These are phyloP conservation scores for Coemansia sp. DNA, from an alignment of 192 early-diverging fungal species.

Conservation along the genomic window DNA sequence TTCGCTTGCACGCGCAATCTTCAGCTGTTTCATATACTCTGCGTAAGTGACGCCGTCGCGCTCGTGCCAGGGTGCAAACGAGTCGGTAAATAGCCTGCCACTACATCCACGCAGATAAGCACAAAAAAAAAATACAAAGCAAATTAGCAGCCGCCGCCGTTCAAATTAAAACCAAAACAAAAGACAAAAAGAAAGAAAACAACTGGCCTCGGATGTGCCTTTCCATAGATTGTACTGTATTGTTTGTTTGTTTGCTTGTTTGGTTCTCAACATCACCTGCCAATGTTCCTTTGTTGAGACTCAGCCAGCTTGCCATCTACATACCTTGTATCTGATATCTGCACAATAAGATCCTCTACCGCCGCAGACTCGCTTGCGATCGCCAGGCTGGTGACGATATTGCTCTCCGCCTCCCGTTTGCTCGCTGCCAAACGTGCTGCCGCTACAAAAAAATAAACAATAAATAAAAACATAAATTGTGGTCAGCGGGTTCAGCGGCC, in stretches of 20 bases:
- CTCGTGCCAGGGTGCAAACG: constrained; percentile 46
- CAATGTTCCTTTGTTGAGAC: not conserved
- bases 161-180: not conserved
- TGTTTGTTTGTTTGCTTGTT: too few species aligned
- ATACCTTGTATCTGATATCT: constrained; percentile 15
- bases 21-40: constrained; percentile 43
- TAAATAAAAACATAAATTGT: not conserved
- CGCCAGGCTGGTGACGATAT: not conserved
- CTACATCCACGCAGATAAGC: constrained; percentile 16
- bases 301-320: not conserved
- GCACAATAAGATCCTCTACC: constrained; percentile 1
- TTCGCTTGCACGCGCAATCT: constrained; percentile 42
- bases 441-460: constrained; percentile 7
- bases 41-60: constrained; percentile 38
- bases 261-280: not conserved
- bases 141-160: not conserved
- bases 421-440: not conserved
- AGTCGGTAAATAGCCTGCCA: constrained; percentile 40
- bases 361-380: constrained; percentile 5
- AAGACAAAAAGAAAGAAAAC: not conserved
- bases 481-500: not conserved
- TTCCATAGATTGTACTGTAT: not conserved
- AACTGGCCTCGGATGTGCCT: not conserved
- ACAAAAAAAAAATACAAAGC: not conserved
- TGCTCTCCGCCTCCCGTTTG: constrained; percentile 3